phyloP scores from a whole-genome alignment of 2,329 filamentous ascomycete genomes.

The Didymosphaeria variabile region DNA sequence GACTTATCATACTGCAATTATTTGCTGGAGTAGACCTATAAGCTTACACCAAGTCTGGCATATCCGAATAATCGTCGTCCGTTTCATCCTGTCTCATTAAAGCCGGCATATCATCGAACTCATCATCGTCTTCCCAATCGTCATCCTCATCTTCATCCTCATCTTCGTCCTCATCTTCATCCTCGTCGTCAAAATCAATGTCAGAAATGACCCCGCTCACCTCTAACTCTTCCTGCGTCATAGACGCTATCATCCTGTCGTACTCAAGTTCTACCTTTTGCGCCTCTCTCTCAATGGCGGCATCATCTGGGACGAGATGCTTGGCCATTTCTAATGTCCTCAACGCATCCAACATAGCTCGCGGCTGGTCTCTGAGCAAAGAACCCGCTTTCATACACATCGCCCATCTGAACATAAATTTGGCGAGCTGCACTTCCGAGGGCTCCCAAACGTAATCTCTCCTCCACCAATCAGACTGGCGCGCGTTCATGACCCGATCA shows the following conservation, averaged over 20 bases:
- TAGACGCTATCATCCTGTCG: neutral
- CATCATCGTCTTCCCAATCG: neutral
- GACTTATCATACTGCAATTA: neutral
- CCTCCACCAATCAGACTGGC: neutral
- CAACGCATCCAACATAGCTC: neutral
- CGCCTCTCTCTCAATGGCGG: neutral
- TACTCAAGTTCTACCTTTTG: neutral
- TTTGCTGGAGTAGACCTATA: neutral
- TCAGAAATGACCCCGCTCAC: too few species aligned
- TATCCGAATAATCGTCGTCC: slow-evolving; percentile 2
- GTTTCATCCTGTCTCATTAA: neutral
- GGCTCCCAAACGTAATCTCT: neutral
- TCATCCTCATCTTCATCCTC: slow-evolving; percentile 2
- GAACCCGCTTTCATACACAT: slow-evolving; percentile 4
- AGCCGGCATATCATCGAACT: neutral
- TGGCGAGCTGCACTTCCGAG: slow-evolving; percentile 1
- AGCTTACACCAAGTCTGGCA: neutral
- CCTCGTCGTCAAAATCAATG: neutral
- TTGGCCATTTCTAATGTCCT: neutral
- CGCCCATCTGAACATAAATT: slow-evolving; percentile 2
- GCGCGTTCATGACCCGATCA: neutral
- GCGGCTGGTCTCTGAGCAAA: neutral
- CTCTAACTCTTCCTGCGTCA: neutral
- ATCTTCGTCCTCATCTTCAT: neutral
- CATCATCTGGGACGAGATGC: neutral